Evolutionary conservation across 371 early-diverging fungal species (phyloP), one percentile per base, ranked within the genome.

Genomic region (Caulochytrium protostelioides): DNA sequence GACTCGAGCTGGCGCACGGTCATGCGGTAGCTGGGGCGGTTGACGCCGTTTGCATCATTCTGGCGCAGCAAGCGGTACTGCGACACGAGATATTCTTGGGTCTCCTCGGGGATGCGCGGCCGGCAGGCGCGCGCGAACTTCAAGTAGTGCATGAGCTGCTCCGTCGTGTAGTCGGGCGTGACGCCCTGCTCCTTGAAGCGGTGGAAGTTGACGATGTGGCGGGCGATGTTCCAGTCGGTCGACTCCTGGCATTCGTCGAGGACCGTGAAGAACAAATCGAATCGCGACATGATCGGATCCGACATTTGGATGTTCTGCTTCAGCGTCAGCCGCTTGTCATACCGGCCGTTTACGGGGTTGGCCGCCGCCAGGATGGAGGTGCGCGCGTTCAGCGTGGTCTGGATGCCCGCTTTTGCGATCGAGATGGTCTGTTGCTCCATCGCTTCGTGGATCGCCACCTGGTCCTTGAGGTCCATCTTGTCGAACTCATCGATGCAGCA

Each of bases 351-450:
- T 6, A 92, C 76, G n/a, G 97, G 97, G 52, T 98, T 97, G 28
- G 98, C 98, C 1, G 99, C 98, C 1, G 97, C 99, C 24, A 99
- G 60, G 35, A 99, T 89, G 24, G 92, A 85, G 4, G 98, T 87
- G 40, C 98, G 74, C 0, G 99, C 98, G 55, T 97, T 98, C 43
- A 99, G 63, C 25, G 92, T 92, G 13, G 97, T 95, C 49, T 94
- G 89, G 46, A 98, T 92, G 39, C 99, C 98, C 22, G 98, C 99
- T 50, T 99, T 99, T 27, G 95, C 80, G 43, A 99, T 97, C n/a
- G 85, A 81, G 37, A 99, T 97, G 1, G 95, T 97, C 60, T 98
- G 98, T 59, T 99, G 98, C 57, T 98, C 98, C 99, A 99, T 99
- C 12, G 97, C 99, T 67, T 99, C 99, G 72, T 98, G 98, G 58